Percentiles rank a stretch among this genome's conserved stretches.
phyloP scores from a whole-genome alignment of 306 rosid species.

The Alnus rubra region DNA sequence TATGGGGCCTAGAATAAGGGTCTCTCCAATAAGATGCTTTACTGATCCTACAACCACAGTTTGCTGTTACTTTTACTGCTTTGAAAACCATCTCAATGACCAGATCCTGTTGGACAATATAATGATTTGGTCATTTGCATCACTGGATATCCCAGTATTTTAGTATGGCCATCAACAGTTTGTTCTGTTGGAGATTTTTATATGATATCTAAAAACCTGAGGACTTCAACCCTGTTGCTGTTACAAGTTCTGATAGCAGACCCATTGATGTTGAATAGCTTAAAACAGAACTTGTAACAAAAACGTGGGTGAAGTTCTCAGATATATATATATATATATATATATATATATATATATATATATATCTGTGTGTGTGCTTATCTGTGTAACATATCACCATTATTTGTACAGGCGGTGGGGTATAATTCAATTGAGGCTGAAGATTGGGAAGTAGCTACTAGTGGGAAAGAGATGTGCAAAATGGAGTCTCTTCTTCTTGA shows the following conservation, averaged over 20 bases:
- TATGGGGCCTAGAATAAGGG: neutral
- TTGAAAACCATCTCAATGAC: neutral
- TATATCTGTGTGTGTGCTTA: neutral
- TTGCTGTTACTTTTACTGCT: neutral
- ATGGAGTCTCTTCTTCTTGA: conserved; percentile 99
- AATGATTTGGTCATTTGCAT: neutral
- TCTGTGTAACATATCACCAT: conserved; percentile 28
- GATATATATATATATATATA: too few relatives aligned
- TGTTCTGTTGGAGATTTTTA: neutral
- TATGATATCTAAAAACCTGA: neutral
- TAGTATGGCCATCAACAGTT: neutral
- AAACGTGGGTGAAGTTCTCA: too few relatives aligned
- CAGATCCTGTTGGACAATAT: neutral
- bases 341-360: too few relatives aligned
- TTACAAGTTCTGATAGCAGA: neutral
- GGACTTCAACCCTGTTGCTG: neutral
- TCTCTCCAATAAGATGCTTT: neutral
- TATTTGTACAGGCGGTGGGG: conserved; percentile 76
- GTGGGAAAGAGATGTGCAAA: conserved; percentile 99
- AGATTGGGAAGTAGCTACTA: conserved; percentile 97
- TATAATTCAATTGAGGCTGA: conserved; percentile 98
- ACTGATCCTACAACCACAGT: neutral
- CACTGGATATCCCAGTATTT: neutral
- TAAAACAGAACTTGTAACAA: too few relatives aligned
- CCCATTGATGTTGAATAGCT: too few relatives aligned